Percentiles rank a stretch among this genome's conserved stretches.
phyloP scores from a whole-genome alignment of 192 early-diverging fungal species.

The Physocladia obscura region DNA sequence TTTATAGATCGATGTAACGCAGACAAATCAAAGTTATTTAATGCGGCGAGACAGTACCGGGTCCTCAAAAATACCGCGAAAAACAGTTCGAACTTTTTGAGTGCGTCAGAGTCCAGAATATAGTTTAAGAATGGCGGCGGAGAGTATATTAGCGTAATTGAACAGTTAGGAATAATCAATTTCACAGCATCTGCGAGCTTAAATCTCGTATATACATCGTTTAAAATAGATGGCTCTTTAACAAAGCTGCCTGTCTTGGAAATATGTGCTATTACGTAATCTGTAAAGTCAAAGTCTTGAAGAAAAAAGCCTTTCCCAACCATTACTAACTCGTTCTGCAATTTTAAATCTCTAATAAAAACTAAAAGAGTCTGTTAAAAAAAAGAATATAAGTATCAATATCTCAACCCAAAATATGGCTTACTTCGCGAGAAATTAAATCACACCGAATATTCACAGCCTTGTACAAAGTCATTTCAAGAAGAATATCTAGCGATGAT shows the following conservation, averaged over 20 bases:
- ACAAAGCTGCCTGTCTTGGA: not conserved
- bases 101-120: not conserved
- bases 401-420: not conserved
- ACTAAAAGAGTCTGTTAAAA: conserved; percentile 12
- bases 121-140: not conserved
- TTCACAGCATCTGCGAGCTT: not conserved
- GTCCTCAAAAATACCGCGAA: conserved; percentile 2
- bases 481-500: conserved; percentile 13
- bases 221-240: not conserved
- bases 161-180: not conserved
- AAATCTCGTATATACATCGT: not conserved
- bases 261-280: not conserved
- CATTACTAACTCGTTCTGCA: not conserved
- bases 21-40: not conserved
- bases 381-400: not conserved
- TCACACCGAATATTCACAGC: conserved; percentile 13
- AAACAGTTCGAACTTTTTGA: not conserved
- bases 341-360: conserved; percentile 15
- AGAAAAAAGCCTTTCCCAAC: conserved; percentile 16
- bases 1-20: not conserved
- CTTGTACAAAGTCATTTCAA: conserved; percentile 18
- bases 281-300: not conserved
- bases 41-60: not conserved
- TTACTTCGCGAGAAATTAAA: conserved; percentile 25
- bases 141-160: not conserved